A percentile compares a stretch with the other conserved stretches of the same genome.
Conservation (phyloP, 2,329 filamentous ascomycete genomes). For the Geoglossum cookeanum region DNA sequence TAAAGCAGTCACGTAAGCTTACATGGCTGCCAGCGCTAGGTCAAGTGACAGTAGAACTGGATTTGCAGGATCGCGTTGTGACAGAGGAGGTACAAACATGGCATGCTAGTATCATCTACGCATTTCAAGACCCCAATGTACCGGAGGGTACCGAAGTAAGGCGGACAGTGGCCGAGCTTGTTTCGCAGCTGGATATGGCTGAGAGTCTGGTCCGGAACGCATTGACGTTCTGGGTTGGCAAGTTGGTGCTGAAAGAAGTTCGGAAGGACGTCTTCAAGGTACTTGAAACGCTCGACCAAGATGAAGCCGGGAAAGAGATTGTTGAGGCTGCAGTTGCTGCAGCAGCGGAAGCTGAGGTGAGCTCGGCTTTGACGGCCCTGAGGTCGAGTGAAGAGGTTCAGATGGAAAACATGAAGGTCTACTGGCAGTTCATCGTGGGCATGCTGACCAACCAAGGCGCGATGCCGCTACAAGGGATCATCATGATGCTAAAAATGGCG, state of each 20-base stretch:
- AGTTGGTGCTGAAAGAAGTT: slow-evolving; percentile 42
- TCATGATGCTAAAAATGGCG: slow-evolving; percentile 90
- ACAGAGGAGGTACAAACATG: slow-evolving; percentile 54
- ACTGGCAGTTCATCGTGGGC: slow-evolving; percentile 80
- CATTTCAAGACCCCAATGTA: slow-evolving; percentile 42
- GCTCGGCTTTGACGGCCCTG: slow-evolving; percentile 25
- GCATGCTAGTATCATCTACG: slow-evolving; percentile 73
- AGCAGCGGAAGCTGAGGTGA: slow-evolving; percentile 21
- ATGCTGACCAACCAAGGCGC: slow-evolving; percentile 88
- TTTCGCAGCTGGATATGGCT: slow-evolving; percentile 46
- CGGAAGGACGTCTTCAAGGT: slow-evolving; percentile 41
- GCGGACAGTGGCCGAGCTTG: slow-evolving; percentile 26
- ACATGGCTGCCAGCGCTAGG: slow-evolving; percentile 76
- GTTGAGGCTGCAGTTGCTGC: slow-evolving; percentile 15
- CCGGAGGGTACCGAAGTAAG: slow-evolving; percentile 13
- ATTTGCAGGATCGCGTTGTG: slow-evolving; percentile 62
- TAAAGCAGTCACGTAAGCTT: slow-evolving; percentile 71
- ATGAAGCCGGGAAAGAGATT: slow-evolving; percentile 14
- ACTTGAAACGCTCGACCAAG: slow-evolving; percentile 40
- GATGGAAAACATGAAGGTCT: slow-evolving; percentile 51
- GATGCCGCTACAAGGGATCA: slow-evolving; percentile 65
- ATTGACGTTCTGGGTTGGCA: slow-evolving; percentile 51
- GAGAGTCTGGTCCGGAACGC: slow-evolving; percentile 49
- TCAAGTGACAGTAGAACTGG: slow-evolving; percentile 59
- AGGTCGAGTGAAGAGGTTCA: slow-evolving; percentile 37